Percentiles rank a stretch among this genome's conserved stretches.
phyloP scores from a whole-genome alignment of 768 basidiomycete genomes.

The Phylloporus rhodoxanthus region DNA sequence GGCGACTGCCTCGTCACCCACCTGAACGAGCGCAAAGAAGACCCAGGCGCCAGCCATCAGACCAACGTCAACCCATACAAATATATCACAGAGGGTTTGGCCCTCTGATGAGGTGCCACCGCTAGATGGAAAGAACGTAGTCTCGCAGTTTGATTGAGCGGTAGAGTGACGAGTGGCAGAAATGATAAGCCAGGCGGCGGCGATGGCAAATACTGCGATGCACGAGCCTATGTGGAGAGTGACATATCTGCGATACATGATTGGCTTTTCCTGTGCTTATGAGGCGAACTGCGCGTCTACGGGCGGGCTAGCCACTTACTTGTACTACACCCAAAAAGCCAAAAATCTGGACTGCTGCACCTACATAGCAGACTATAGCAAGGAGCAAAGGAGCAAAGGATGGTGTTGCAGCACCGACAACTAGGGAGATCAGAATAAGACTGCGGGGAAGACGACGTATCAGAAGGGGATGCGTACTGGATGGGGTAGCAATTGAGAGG shows the following conservation, averaged over 20 bases:
- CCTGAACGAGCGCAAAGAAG: conserved; percentile 71
- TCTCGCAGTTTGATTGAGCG: conserved; percentile 63
- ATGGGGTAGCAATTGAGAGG: conserved; percentile 69
- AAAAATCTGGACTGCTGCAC: conserved; percentile 69
- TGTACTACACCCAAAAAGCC: conserved; percentile 82
- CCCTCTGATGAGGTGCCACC: conserved; percentile 44
- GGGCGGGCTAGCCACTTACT: conserved; percentile 35
- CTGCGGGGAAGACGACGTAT: not conserved
- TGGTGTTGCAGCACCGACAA: conserved; percentile 84
- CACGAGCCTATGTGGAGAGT: conserved; percentile 55
- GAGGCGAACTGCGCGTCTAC: not conserved
- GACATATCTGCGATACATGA: conserved; percentile 61
- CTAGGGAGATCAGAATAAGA: conserved; percentile 34
- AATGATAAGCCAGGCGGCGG: conserved; percentile 75
- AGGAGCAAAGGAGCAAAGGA: conserved; percentile 70
- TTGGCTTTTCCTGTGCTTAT: conserved; percentile 55
- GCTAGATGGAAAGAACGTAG: conserved; percentile 46
- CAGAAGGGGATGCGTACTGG: conserved; percentile 47
- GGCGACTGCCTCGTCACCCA: conserved; percentile 30
- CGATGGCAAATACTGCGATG: conserved; percentile 63
- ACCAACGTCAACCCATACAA: conserved; percentile 89
- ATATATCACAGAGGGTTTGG: conserved; percentile 76
- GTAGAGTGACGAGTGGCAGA: conserved; percentile 72
- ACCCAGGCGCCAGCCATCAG: conserved; percentile 89
- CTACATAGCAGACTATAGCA: conserved; percentile 68